These are phyloP conservation scores for Clarkia xantiana DNA, from an alignment of 345 rosid genomes.

Conservation along the genomic window DNA sequence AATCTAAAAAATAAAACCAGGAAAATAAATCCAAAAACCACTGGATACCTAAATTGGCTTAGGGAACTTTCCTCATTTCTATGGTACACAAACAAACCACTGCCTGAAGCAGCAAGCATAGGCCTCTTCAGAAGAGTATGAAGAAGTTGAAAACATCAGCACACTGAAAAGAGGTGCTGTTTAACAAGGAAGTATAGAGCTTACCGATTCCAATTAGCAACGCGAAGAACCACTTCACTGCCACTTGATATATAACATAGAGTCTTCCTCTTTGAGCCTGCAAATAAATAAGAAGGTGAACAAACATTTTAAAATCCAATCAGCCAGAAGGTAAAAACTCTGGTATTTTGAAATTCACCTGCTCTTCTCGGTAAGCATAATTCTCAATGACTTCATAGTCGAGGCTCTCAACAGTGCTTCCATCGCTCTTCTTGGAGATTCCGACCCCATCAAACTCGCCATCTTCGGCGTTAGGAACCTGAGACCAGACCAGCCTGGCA, in stretches of 20 bases:
- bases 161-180: no score
- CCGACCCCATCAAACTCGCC: slow-evolving; percentile 39
- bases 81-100: no score
- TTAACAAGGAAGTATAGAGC: background rate
- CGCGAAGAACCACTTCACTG: slow-evolving; percentile 87
- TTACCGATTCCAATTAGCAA: slow-evolving; percentile 85
- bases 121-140: no score
- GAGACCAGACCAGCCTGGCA: slow-evolving; percentile 64
- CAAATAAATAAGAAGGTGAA: slow-evolving; percentile 2
- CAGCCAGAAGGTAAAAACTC: background rate
- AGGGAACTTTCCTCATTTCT: no score
- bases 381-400: slow-evolving; percentile 95
- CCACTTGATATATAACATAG: slow-evolving; percentile 54
- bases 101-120: no score
- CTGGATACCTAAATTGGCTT: no score
- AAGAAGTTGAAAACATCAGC: no score
- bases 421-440: slow-evolving; percentile 27
- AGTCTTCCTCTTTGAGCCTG: slow-evolving; percentile 88
- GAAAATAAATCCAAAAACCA: no score
- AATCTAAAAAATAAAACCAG: no score
- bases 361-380: slow-evolving; percentile 83
- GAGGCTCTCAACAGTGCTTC: slow-evolving; percentile 55
- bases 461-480: slow-evolving; percentile 65
- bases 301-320: background rate
- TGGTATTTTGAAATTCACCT: slow-evolving; percentile 19